Conservation (phyloP, 805 yeast species). For the Candida alai region DNA sequence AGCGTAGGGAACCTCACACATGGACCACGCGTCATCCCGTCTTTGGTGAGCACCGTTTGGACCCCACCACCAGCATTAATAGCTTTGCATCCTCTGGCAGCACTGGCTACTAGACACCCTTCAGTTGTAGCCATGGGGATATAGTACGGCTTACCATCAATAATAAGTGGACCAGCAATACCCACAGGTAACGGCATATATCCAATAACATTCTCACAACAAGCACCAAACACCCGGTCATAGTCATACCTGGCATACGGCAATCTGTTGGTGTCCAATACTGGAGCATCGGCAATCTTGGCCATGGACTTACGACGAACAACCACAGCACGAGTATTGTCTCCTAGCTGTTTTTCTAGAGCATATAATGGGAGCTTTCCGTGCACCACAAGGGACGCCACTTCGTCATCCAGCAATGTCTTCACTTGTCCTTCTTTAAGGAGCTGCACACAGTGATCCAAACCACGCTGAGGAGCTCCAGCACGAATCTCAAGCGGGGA, state of each 20-base stretch:
- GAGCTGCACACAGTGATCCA: slow-evolving; percentile 60
- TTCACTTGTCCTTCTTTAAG: slow-evolving; percentile 71
- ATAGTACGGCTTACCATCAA: slow-evolving; percentile 84
- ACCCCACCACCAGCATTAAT: slow-evolving; percentile 97
- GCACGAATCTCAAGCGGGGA: slow-evolving; percentile 22
- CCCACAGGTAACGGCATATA: slow-evolving; percentile 96
- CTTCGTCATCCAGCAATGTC: slow-evolving; percentile 66
- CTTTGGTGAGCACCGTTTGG: slow-evolving; percentile 83
- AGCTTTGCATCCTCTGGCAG: slow-evolving; percentile 99
- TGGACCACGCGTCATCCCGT: slow-evolving; percentile 99
- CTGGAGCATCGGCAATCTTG: slow-evolving; percentile 74
- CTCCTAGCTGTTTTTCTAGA: slow-evolving; percentile 84
- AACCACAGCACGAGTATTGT: slow-evolving; percentile 87
- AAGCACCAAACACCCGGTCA: slow-evolving; percentile 95
- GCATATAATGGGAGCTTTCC: slow-evolving; percentile 92
- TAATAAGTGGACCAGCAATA: slow-evolving; percentile 92
- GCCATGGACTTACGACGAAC: slow-evolving; percentile 94
- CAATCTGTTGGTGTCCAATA: slow-evolving; percentile 62
- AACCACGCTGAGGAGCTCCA: too few species aligned
- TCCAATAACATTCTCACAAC: slow-evolving; percentile 98
- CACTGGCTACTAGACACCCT: slow-evolving; percentile 96
- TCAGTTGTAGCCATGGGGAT: slow-evolving; percentile 99
- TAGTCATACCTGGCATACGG: slow-evolving; percentile 87
- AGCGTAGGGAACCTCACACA: slow-evolving; percentile 86
- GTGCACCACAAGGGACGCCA: slow-evolving; percentile 60